Base-by-base conservation (phyloP, 768 basidiomycete genomes). In the Lentinula boryana region DNA sequence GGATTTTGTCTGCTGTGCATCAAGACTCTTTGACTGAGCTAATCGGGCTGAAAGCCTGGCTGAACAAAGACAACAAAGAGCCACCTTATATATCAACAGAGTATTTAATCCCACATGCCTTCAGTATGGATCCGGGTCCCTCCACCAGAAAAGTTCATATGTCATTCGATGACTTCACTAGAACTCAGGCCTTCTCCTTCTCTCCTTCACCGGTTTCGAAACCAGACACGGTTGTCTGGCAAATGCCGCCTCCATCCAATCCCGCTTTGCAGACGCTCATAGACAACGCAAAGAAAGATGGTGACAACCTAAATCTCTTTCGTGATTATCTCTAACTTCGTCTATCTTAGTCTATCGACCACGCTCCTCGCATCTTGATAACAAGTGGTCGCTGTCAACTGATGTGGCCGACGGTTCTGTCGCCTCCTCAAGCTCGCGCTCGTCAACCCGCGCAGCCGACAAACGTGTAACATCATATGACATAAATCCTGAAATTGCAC, bases 221-320 rank as follows among this genome's bases (percentile, higher is more conserved):
- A 12, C 12, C 32, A 7, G 43, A 46, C n/a, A 38, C 5, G 16
- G 31, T 58, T 38, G 43, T 49, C 36, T 58, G 57, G 57, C 33
- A 58, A 46, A 58, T 58, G 57, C 57, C 57, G 2, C 43, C 43
- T 46, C 44, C 57, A 6, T 58, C 57, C 18, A 58, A 58, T 36
- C 57, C 57, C 4, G 44, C 33, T 58, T n/a, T 58, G 4, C 57
- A 32, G 5, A 36, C 9, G 1, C 43, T 58, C 9, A 48, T 46
- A 27, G 43, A 46, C 21, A 58, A 58, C 8, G 57, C 57, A 10
- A 18, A 58, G 3, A 50, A 36, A n/a, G 57, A 58, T 32, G 31
- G 44, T 50, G 21, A 58, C 1, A 27, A 2, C 2, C n/a, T 31
- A 3, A 21, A 12, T 56, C 21, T 31, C 27, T 35, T 23, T 3